These are phyloP conservation scores for Blastobotrys americana DNA, from an alignment of 805 yeast genomes.

Conservation along the genomic window DNA sequence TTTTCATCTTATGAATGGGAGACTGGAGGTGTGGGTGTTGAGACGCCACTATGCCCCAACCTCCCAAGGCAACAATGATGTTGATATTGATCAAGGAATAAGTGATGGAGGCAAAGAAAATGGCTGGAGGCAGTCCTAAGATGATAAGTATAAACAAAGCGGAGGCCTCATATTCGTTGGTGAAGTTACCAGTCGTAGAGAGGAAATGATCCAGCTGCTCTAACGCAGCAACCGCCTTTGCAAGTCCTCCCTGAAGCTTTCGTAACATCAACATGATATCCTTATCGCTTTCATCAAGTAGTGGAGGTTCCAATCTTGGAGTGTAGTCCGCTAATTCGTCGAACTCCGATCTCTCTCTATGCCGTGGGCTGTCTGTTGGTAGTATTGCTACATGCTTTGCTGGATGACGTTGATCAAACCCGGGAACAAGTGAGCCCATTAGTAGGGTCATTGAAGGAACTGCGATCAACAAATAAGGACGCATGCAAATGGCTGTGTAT, in stretches of 20 bases:
- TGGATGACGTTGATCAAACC: conserved; percentile 64
- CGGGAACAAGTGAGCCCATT: conserved; percentile 59
- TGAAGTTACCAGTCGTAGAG: conserved; percentile 60
- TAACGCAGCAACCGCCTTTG: conserved; percentile 43
- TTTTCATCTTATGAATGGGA: conserved; percentile 23
- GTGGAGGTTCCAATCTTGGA: conserved; percentile 1
- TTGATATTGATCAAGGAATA: conserved; percentile 47
- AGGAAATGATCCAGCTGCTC: conserved; percentile 49
- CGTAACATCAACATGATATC: conserved; percentile 19
- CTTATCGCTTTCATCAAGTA: conserved; percentile 11
- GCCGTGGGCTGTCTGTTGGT: conserved; percentile 20
- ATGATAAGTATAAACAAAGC: conserved; percentile 40
- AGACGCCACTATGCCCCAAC: conserved; percentile 48
- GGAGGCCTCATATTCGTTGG: conserved; percentile 58
- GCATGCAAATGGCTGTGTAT: conserved; percentile 59
- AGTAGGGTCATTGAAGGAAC: conserved; percentile 55
- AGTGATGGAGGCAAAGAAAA: conserved; percentile 30
- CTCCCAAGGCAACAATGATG: conserved; percentile 43
- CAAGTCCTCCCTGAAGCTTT: conserved; percentile 53
- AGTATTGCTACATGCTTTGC: conserved; percentile 4
- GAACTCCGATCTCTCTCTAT: conserved; percentile 16
- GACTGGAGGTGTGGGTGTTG: conserved; percentile 54
- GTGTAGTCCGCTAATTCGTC: conserved; percentile 21
- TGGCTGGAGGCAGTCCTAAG: conserved; percentile 27
- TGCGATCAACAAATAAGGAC: conserved; percentile 61